Conservation (phyloP, 2,329 filamentous ascomycete genomes). For the Aureobasidium leucospermi region DNA sequence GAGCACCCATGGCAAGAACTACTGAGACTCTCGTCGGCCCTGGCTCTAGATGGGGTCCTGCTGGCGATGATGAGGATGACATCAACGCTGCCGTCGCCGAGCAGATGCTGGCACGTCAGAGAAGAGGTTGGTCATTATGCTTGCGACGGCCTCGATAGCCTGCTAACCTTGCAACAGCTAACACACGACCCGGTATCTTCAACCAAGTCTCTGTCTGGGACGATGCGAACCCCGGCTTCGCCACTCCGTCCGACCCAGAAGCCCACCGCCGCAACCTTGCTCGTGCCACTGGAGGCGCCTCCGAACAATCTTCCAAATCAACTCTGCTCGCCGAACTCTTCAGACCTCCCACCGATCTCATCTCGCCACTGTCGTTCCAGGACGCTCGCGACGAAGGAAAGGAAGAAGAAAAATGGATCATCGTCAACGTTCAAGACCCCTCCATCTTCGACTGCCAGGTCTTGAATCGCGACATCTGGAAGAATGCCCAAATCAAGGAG, state of each 20-base stretch:
- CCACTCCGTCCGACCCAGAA: slow-evolving; percentile 32
- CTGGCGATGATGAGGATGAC: slow-evolving; percentile 39
- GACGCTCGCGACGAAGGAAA: slow-evolving; percentile 78
- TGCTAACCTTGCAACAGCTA: slow-evolving; percentile 27
- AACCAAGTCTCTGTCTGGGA: slow-evolving; percentile 60
- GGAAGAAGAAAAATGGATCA: slow-evolving; percentile 82
- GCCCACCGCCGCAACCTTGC: slow-evolving; percentile 48
- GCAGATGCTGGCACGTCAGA: slow-evolving; percentile 49
- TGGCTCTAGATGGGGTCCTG: slow-evolving; percentile 45
- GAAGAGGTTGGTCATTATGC: slow-evolving; percentile 19
- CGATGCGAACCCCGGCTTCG: slow-evolving; percentile 35
- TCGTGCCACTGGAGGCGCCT: slow-evolving; percentile 57
- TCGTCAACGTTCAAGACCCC: slow-evolving; percentile 92
- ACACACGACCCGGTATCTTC: slow-evolving; percentile 55
- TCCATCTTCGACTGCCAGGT: slow-evolving; percentile 92
- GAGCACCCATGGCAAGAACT: slow-evolving; percentile 84
- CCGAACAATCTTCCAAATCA: slow-evolving; percentile 60
- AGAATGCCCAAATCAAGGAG: slow-evolving; percentile 70
- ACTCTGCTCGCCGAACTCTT: slow-evolving; percentile 84
- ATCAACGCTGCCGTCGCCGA: slow-evolving; percentile 57
- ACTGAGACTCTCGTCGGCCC: slow-evolving; percentile 82
- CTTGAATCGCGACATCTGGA: slow-evolving; percentile 94
- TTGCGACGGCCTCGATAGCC: slow-evolving; percentile 28
- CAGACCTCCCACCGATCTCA: slow-evolving; percentile 84
- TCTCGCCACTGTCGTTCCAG: slow-evolving; percentile 74